Base-by-base conservation (phyloP, 1,284 basidiomycete genomes). In the Gymnopus androsaceus region DNA sequence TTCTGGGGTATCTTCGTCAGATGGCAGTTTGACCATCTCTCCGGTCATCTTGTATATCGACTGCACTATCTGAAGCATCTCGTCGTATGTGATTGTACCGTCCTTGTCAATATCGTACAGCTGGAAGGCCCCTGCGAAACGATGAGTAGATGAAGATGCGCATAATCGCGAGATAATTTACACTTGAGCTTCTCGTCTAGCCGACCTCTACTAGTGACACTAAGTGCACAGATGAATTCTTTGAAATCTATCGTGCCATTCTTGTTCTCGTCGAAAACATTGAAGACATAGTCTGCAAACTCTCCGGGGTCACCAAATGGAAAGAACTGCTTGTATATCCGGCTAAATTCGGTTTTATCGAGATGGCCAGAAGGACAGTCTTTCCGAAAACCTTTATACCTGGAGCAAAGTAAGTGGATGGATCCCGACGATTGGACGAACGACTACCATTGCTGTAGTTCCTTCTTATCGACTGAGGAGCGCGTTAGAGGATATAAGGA, bases 301-400 rank as follows among this genome's bases (percentile, higher is more conserved):
- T 97, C 92, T 56, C 81, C 87, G 4, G 97, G 96, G 73, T 99
- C 97, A 57, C 97, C 97, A 68, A 99, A 99, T 23, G 96, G 96
- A 81, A 98, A 98, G 89, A 99, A 97, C 72, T 99, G 96, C 71
- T 96, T 95, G 84, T 99, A 99, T 82, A 99, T 99, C 72, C 92
- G 90, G 69, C 90, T 85, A 75, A 99, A 99, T 73, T 97, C 96
- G 54, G 86, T 80, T 81, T 95, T 97, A 83, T 98, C 93, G 64
- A 99, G 86, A 66, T 95, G 91, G 42, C 97, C 97, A 4, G 94
- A 92, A 0, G 97, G 97, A 72, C 97, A 99, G 76, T 99, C 97
- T 75, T 96, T 98, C 69, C 96, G 85, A 77, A 98, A 99, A 47
- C 96, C 96, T 75, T 98, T 98, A 83, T 98, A 97, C 94, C 92